Conservation (phyloP, 2,329 filamentous ascomycete genomes). For the Fusarium sp. region DNA sequence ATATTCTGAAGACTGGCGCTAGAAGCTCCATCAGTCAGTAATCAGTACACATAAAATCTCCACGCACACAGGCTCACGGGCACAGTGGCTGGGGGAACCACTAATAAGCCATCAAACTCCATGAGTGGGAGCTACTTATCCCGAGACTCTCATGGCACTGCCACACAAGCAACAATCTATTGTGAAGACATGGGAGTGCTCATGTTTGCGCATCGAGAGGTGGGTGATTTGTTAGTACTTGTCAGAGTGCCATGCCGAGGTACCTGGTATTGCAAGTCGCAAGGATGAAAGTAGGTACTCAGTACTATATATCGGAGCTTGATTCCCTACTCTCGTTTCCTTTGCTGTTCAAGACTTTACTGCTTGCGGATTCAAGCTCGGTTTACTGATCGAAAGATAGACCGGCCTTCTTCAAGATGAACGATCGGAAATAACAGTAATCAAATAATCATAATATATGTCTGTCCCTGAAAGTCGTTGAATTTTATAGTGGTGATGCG, state of each 20-base stretch:
- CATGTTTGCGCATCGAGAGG: too few species aligned
- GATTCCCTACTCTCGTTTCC: too few species aligned
- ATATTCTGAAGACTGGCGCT: not conserved
- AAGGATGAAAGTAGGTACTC: too few species aligned
- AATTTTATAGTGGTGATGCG: not conserved
- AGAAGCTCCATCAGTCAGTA: too few species aligned
- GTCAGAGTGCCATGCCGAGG: too few species aligned
- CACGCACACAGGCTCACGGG: conserved; percentile 15
- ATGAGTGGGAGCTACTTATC: not conserved
- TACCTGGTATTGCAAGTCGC: too few species aligned
- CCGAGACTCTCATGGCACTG: not conserved
- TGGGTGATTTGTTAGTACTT: too few species aligned
- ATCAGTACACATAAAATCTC: conserved; percentile 1
- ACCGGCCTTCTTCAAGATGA: too few species aligned
- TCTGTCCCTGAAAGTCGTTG: not conserved
- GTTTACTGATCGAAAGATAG: not conserved
- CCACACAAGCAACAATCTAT: not conserved
- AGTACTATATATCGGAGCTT: too few species aligned
- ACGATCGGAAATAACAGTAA: not conserved
- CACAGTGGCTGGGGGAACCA: not conserved
- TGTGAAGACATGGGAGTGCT: too few species aligned
- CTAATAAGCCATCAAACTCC: not conserved
- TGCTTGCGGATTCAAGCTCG: too few species aligned
- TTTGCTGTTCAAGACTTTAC: too few species aligned
- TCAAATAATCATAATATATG: not conserved